Evolutionary conservation across 495 filamentous ascomycete genomes (phyloP), one percentile per base, ranked within the genome.

Genomic region (Daldinia vernicosa): DNA sequence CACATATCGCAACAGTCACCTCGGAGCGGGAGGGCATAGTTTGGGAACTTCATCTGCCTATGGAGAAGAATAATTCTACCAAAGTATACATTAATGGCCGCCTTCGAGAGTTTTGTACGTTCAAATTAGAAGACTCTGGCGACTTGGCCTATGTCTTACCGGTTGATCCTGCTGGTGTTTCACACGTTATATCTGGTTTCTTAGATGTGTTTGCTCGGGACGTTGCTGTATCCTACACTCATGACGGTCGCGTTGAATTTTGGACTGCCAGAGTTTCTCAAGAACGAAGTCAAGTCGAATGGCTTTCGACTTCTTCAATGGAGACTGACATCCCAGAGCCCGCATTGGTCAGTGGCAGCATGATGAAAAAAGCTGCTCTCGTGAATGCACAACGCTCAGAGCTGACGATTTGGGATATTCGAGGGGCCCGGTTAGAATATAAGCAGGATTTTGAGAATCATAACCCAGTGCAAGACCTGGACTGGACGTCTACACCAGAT

Each of bases 401-500:
- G 56, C 77, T 98, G 63, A 95, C 93, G 0, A 96, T 98, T 60
- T 98, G 95, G 95, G 94, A 97, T 76, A 91, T 91, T 5, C 88
- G 89, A 70, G 92, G 91, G 53, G 88, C 88, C 1, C 90, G 93
- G 75, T 82, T 98, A 2, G 95, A 98, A 78, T 93, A 91, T 75
- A 84, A 89, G 59, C 87, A 93, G 63, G 84, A 88, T 47, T 95
- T 93, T 70, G 87, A 90, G 63, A 81, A 84, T 22, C 83, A 89
- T 65, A 92, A 96, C 64, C 86, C 86, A 15, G 94, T 98, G 35
- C 85, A 89, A 68, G 95, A 97, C 74, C 85, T 98, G 7, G 94
- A 97, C 75, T 98, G 95, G 95, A 95, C 94, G 1, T 94, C 92
- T 7, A 97, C 95, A 0, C 93, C 95, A 0, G 93, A 97, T 72